Base-by-base conservation (phyloP, 1,284 basidiomycete genomes). In the Sanghuangporus weigelae region DNA sequence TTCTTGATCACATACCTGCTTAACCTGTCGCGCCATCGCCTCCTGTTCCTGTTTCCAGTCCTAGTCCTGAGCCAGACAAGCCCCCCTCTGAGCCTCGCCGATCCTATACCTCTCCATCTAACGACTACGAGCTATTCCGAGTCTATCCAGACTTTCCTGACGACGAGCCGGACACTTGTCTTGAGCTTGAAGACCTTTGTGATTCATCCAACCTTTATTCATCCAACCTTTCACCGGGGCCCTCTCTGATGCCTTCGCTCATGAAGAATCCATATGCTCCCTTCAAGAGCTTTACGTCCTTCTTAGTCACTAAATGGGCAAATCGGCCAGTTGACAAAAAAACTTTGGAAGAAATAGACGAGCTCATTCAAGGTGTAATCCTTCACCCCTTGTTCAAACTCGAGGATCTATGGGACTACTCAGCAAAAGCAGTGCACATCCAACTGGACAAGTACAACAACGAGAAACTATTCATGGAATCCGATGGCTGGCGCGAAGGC, bases 341-440 rank as follows among this genome's bases (percentile, higher is more conserved):
- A 60, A 71, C 71, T 7, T 3, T 67, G 2, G 55, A 36, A 14
- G 69, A 73, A 6, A 46, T 71, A 11, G 66, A 75, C 57, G 23
- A 44, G 0, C 67, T 77, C 1, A 69, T 75, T 0, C 31, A 73
- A n/a, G 63, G 70, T 54, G 71, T 76, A 3, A 44, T 75, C 70
- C n/a, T 67, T 74, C 23, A 71, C 76, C 62, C 46, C 23, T 10
- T 19, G 2, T 60, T 60, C 38, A 51, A 50, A 6, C 4, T 51
- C 6, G 48, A 51, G 11, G 59, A 53, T 12, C 42, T 60, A 42
- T 8, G n/a, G 3, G 39, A 59, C 23, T 49, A 49, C 23, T 19
- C 19, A 21, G 19, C 59, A 36, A 60, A 31, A 21, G 6, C 36
- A 11, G 46, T 2, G 46, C 46, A 51, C 23, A 2, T 4, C 46